These are phyloP conservation scores for Fusarium humuli DNA, from an alignment of 2,329 filamentous ascomycete species.

Conservation along the genomic window DNA sequence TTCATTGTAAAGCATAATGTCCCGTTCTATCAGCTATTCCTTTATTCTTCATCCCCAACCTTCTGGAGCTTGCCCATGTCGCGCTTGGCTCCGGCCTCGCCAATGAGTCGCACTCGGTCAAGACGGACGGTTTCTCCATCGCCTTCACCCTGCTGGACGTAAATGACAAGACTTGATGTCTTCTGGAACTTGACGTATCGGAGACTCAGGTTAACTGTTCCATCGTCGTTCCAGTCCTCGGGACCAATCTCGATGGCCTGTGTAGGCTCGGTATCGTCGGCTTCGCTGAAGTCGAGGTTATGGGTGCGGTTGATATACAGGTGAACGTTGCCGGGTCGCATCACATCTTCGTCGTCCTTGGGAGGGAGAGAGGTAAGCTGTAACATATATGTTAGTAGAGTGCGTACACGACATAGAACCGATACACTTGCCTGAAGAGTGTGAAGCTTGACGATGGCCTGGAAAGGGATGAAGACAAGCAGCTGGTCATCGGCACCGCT, in stretches of 20 bases:
- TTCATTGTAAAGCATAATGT: constrained; percentile 3
- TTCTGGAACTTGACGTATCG: constrained; percentile 99
- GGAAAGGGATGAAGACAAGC: constrained; percentile 92
- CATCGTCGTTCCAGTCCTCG: constrained; percentile 84
- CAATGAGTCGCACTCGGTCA: constrained; percentile 82
- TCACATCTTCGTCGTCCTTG: constrained; percentile 76
- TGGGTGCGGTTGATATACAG: constrained; percentile 90
- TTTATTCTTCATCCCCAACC: constrained; percentile 80
- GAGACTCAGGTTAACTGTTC: constrained; percentile 77
- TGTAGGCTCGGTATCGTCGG: constrained; percentile 84
- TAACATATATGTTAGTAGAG: constrained; percentile 47
- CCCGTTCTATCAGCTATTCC: background rate
- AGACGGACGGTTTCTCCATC: constrained; percentile 87
- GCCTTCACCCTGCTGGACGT: constrained; percentile 87
- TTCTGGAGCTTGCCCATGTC: constrained; percentile 97
- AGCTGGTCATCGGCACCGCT: constrained; percentile 98
- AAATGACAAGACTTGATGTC: constrained; percentile 85
- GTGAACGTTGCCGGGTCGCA: constrained; percentile 84
- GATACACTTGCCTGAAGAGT: constrained; percentile 70
- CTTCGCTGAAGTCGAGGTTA: constrained; percentile 94
- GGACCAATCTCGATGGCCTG: constrained; percentile 81
- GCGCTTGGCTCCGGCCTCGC: constrained; percentile 90
- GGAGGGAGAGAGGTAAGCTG: constrained; percentile 86
- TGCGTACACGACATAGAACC: background rate
- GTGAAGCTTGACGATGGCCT: constrained; percentile 88